Conservation (phyloP, 2,329 filamentous ascomycete species). For the Fusarium udum region DNA sequence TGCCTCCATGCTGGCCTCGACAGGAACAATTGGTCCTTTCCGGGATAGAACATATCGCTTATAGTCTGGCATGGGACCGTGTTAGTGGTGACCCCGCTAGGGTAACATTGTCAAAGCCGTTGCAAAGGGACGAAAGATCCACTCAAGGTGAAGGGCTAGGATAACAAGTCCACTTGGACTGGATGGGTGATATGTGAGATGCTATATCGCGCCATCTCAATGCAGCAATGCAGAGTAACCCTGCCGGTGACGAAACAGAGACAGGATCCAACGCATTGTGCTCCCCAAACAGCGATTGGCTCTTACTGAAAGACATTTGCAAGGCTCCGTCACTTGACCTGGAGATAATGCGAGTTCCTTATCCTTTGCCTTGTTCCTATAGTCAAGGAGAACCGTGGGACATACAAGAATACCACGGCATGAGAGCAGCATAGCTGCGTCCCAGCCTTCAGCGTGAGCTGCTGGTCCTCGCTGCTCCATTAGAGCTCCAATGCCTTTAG, state of each 20-base stretch:
- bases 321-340: conserved; percentile 27
- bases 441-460: conserved; percentile 48
- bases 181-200: conserved; percentile 40
- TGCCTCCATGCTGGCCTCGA: conserved; percentile 49
- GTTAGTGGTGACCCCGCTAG: conserved; percentile 36
- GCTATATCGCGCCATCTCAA: conserved; percentile 42
- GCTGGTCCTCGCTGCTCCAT: conserved; percentile 52
- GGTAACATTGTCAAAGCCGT: conserved; percentile 36
- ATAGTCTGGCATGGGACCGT: conserved; percentile 47
- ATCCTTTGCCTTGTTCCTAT: neutral
- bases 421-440: conserved; percentile 51
- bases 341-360: conserved; percentile 18
- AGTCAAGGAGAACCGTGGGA: conserved; percentile 15
- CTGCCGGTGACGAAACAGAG: conserved; percentile 30
- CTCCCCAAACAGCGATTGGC: conserved; percentile 2
- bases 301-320: neutral
- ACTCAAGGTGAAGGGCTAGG: conserved; percentile 26
- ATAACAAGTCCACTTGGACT: conserved; percentile 36
- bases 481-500: conserved; percentile 50
- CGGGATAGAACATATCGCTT: conserved; percentile 51
- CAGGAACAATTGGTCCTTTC: conserved; percentile 49
- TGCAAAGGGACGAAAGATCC: conserved; percentile 33
- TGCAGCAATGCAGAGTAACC: conserved; percentile 38
- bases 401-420: conserved; percentile 51
- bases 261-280: conserved; percentile 10